Base-by-base conservation (phyloP, 352 stramenopile genomes). In the Globisporangium echinulatum region DNA sequence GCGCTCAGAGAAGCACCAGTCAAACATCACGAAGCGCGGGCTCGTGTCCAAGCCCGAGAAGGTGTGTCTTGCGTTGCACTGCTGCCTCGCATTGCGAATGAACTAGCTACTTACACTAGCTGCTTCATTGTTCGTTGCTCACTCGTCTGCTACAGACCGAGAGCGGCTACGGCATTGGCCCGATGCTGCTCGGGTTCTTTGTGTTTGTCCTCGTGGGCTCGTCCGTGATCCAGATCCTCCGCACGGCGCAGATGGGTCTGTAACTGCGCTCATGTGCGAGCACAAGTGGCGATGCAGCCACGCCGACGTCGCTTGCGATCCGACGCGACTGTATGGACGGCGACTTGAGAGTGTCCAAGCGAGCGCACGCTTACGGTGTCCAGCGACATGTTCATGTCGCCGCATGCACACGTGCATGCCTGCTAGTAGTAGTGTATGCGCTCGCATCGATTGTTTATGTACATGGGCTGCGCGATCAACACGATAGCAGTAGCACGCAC, bases 1-100 rank as follows among this genome's bases (percentile, higher is more conserved):
- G 58, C 85, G 85, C 71, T 92, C 78, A 17, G 83, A 93, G 61
- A 95, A 95, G 75, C 85, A 95, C 75, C 68, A 80, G 64, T 64
- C 68, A 63, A 95, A 95, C 71, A 93, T 95, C 75, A 95, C 83
- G 51, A 93, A 95, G 76, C 83, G 85, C 33, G 85, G 85, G 0
- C 67, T 79, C 13, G 82, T 95, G n/a, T 81, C 78, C 39, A 79
- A 91, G 70, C 70, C 80, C 1, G 72, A 87, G 47, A 88, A 92
- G 82, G 85, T 95, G 55, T 33, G 74, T 49, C 46, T 6, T 1
- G 5, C 48, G 4, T 33, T 44, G 40, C 40, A 44, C 40, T 44
- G 25, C 25, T 33, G 25, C 25, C 25, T 33, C 25, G 25, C 25
- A 33, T 33, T 33, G 25, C 25, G 25, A 33, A 33, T 33, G 25